Conservation (phyloP, 768 basidiomycete species). For the Xerocomellus amylosporus region DNA sequence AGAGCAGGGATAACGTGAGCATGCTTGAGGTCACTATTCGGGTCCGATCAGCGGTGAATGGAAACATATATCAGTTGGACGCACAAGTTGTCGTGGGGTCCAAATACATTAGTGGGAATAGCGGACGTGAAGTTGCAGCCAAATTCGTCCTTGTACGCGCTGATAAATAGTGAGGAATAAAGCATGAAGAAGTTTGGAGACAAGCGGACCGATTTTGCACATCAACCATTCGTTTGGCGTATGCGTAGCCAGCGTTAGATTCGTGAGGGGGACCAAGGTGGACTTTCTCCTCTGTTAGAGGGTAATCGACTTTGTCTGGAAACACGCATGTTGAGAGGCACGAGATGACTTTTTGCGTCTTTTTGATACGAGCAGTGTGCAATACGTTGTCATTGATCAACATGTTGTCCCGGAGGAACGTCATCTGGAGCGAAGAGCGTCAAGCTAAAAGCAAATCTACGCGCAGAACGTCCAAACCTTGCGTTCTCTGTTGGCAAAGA, state of each 20-base stretch:
- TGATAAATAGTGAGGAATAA: conserved; percentile 27
- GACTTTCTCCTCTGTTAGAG: conserved; percentile 89
- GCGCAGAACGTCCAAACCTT: conserved; percentile 49
- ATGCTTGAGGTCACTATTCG: conserved; percentile 72
- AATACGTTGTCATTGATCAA: conserved; percentile 95
- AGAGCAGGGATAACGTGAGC: conserved; percentile 94
- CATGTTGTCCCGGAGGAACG: conserved; percentile 92
- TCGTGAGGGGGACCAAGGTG: conserved; percentile 90
- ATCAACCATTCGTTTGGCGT: conserved; percentile 94
- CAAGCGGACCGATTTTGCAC: conserved; percentile 82
- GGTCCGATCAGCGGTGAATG: conserved; percentile 4
- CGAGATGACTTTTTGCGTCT: conserved; percentile 79
- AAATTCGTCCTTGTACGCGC: conserved; percentile 94
- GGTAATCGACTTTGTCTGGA: conserved; percentile 92
- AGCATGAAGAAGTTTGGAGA: neutral
- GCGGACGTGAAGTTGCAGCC: conserved; percentile 95
- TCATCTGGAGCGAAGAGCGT: conserved; percentile 48
- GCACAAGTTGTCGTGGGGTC: conserved; percentile 91
- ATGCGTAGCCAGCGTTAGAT: conserved; percentile 95
- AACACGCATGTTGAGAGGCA: conserved; percentile 98
- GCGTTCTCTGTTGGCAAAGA: conserved; percentile 95
- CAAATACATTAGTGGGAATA: conserved; percentile 98
- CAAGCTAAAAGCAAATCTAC: neutral
- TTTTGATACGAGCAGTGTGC: conserved; percentile 63
- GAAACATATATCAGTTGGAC: conserved; percentile 14